phyloP scores from a whole-genome alignment of 1,284 basidiomycete genomes.

The Apiotrichum domesticum region DNA sequence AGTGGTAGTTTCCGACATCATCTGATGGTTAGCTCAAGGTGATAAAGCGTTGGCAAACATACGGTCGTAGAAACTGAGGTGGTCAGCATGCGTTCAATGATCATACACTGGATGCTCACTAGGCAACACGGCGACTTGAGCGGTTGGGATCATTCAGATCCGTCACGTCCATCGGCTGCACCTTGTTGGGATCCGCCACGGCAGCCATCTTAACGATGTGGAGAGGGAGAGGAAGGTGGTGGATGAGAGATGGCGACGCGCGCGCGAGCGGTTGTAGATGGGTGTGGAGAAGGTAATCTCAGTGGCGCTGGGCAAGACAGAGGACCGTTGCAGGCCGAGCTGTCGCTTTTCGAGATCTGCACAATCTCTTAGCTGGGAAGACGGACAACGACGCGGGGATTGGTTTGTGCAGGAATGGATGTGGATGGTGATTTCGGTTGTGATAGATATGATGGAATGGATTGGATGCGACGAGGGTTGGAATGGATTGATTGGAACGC shows the following conservation, averaged over 20 bases:
- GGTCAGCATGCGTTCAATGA: not conserved
- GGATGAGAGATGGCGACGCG: not conserved
- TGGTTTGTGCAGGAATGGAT: no score
- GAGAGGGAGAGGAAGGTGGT: not conserved
- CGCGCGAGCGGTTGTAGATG: not conserved
- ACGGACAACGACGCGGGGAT: no score
- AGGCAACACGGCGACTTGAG: constrained; percentile 18
- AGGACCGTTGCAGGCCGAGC: no score
- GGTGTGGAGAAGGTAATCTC: no score
- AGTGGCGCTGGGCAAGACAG: no score
- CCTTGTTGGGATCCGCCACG: constrained; percentile 11
- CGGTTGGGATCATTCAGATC: constrained; percentile 19
- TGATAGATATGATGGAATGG: not conserved
- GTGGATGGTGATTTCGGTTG: no score
- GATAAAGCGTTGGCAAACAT: constrained; percentile 2
- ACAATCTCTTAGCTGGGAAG: no score
- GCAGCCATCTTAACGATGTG: constrained; percentile 3
- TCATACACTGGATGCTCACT: constrained; percentile 9
- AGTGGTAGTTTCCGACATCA: constrained; percentile 55
- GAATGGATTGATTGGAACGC: not conserved
- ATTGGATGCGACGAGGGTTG: not conserved
- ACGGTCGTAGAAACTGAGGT: constrained; percentile 35
- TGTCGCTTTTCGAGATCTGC: no score
- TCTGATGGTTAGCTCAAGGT: constrained; percentile 4
- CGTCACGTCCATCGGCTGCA: constrained; percentile 16